A percentile compares a stretch with the other conserved stretches of the same genome.
phyloP scores from a whole-genome alignment of 768 basidiomycete species.

The Paxillus ammoniavirescens region DNA sequence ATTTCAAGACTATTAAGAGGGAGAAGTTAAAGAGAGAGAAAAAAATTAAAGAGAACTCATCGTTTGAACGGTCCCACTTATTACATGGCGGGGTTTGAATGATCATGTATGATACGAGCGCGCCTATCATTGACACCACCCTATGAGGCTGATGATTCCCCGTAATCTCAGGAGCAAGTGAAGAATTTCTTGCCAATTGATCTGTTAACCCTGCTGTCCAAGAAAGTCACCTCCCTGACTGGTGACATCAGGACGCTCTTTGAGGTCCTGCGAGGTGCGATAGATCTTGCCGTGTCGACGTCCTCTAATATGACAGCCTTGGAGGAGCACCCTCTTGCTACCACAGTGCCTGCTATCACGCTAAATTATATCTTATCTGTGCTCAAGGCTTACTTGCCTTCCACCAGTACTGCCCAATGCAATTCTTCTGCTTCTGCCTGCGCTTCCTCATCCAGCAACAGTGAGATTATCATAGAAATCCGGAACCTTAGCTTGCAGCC shows the following conservation, averaged over 20 bases:
- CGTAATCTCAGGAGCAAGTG: conserved; percentile 21
- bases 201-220: conserved; percentile 67
- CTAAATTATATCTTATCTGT: conserved; percentile 72
- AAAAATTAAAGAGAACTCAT: no score
- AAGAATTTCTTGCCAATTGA: conserved; percentile 62
- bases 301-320: conserved; percentile 11
- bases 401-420: conserved; percentile 22
- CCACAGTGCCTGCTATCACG: conserved; percentile 46
- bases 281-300: conserved; percentile 64
- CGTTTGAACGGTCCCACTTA: no score
- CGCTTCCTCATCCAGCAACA: conserved; percentile 35
- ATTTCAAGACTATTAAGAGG: no score
- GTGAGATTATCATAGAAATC: conserved; percentile 66
- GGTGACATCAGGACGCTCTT: conserved; percentile 82
- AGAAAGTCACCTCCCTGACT: conserved; percentile 78
- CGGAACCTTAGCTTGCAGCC: conserved; percentile 71
- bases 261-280: conserved; percentile 76
- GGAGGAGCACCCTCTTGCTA: conserved; percentile 27
- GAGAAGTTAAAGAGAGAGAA: no score
- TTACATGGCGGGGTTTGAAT: no score
- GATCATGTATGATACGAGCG: conserved; percentile 37
- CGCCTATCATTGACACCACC: conserved; percentile 51
- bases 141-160: conserved; percentile 29
- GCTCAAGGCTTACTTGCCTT: conserved; percentile 66
- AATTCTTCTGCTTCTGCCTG: conserved; percentile 17